Percentiles rank a stretch among this genome's conserved stretches.
These are phyloP conservation scores for Puya raimondii DNA, from an alignment of 176 grass and related monocot genomes.

Conservation along the genomic window DNA sequence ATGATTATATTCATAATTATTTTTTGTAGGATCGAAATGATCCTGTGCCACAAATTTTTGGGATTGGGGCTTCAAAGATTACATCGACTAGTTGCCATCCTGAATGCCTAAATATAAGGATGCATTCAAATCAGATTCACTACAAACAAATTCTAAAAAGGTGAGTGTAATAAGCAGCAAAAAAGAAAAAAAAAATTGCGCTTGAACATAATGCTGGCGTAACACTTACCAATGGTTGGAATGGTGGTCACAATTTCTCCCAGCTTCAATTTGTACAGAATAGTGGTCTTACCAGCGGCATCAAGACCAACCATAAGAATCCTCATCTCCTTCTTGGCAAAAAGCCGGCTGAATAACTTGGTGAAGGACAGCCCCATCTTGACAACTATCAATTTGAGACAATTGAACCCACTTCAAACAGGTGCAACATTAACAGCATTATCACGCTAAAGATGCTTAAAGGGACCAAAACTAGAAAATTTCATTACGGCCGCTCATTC, in stretches of 20 bases:
- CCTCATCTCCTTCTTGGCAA: constrained; percentile 13
- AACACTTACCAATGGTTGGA: constrained; percentile 4
- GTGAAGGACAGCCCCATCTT: constrained; percentile 9
- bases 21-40: too few species aligned
- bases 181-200: not conserved
- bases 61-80: too few species aligned
- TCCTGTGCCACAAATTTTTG: too few species aligned
- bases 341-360: constrained; percentile 11
- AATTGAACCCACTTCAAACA: too few species aligned
- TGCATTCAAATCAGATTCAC: too few species aligned
- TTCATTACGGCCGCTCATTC: not conserved
- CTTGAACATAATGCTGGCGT: not conserved
- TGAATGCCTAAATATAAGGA: too few species aligned
- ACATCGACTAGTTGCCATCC: too few species aligned
- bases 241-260: constrained; percentile 12
- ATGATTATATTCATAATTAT: too few species aligned
- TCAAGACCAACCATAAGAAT: constrained; percentile 13
- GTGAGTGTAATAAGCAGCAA: not conserved
- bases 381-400: not conserved
- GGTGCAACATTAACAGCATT: not conserved
- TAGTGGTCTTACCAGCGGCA: constrained; percentile 13
- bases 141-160: not conserved
- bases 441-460: not conserved
- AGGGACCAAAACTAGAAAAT: not conserved
- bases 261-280: constrained; percentile 17